Evolutionary conservation across 345 rosid genomes (phyloP).

Genomic region (Toxicodendron radicans): DNA sequence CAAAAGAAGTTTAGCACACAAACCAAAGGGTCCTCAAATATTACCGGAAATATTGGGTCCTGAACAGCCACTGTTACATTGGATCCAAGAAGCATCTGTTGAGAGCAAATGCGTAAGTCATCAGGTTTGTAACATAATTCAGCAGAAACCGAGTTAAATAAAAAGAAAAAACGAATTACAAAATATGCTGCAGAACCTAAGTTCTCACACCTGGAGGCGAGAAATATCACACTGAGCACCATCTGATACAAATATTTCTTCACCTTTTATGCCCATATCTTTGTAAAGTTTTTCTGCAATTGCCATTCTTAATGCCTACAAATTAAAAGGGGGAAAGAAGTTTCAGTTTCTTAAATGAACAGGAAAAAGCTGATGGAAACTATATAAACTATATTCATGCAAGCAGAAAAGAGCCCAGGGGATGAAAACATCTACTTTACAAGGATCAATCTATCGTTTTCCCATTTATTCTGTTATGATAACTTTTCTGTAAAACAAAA

Average conservation of each 20-base stretch:
- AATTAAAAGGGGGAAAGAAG: neutral
- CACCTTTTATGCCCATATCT: conserved; percentile 29
- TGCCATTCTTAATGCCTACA: conserved; percentile 43
- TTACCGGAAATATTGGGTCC: conserved; percentile 57
- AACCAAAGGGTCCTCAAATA: neutral
- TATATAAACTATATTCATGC: neutral
- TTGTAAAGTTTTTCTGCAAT: conserved; percentile 37
- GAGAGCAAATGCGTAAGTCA: neutral
- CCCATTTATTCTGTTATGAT: no score
- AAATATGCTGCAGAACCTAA: neutral
- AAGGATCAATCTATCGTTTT: no score
- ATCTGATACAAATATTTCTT: conserved; percentile 49
- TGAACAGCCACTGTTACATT: conserved; percentile 41
- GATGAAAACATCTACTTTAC: neutral
- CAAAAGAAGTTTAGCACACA: neutral
- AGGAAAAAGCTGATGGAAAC: neutral
- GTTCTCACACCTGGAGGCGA: conserved; percentile 43
- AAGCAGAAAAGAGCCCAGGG: neutral
- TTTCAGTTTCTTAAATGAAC: neutral
- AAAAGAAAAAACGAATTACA: neutral
- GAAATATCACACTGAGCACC: conserved; percentile 56
- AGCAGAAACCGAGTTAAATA: neutral
- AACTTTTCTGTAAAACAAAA: no score
- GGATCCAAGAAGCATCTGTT: conserved; percentile 49
- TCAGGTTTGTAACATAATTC: neutral